Evolutionary conservation across 164 flowering plant genomes (phyloP).

Genomic region (Stephania yunnanensis): DNA sequence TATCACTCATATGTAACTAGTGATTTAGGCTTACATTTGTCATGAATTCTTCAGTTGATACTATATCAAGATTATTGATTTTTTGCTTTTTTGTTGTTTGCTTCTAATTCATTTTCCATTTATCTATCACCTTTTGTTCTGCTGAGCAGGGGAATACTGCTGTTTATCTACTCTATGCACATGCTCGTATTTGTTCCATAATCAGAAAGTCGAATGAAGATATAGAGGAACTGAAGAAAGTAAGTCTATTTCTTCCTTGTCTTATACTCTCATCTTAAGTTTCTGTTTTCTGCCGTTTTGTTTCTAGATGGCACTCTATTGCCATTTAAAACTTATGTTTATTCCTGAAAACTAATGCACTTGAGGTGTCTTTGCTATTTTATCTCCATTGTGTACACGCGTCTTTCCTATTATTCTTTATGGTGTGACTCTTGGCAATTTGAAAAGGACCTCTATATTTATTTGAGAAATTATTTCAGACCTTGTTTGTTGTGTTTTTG

Average conservation of each 20-base stretch:
- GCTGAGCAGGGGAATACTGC: conserved; percentile 91
- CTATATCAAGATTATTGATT: neutral
- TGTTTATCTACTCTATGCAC: conserved; percentile 90
- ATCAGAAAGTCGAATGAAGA: conserved; percentile 90
- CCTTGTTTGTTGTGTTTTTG: conserved; percentile 3
- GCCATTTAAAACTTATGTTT: neutral
- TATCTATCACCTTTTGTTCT: neutral
- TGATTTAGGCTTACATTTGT: no score
- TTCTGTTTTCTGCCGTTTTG: neutral
- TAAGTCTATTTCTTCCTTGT: conserved; percentile 26
- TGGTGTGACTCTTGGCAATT: neutral
- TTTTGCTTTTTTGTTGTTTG: neutral
- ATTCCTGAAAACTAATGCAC: neutral
- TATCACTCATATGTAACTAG: no score
- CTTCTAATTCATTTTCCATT: neutral
- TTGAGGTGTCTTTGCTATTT: neutral
- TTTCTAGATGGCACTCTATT: neutral
- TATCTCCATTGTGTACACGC: neutral
- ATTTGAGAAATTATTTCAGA: neutral
- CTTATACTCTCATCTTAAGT: neutral
- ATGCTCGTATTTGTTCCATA: conserved; percentile 97
- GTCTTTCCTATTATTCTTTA: neutral
- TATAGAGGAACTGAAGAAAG: conserved; percentile 68
- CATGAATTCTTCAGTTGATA: neutral
- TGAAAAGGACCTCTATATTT: no score